Conservation (phyloP, 345 rosid genomes). For the Gossypium thurberi region DNA sequence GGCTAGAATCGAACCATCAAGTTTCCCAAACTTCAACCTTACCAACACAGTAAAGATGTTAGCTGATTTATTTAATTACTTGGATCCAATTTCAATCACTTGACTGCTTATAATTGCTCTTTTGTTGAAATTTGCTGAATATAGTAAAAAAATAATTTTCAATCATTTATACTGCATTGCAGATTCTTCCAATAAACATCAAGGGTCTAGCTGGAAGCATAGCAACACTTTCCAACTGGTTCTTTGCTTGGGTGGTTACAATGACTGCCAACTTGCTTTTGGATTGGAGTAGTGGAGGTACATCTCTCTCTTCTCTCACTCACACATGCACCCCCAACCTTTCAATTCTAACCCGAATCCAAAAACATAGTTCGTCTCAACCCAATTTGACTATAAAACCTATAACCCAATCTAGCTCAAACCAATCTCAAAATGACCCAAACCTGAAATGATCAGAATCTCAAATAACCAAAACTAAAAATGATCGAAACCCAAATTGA, state of each 20-base stretch:
- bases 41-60: too few species aligned
- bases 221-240: conserved; percentile 79
- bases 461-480: too few species aligned
- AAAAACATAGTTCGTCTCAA: too few species aligned
- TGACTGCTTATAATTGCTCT: background rate
- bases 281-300: conserved; percentile 85
- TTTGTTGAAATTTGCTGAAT: too few species aligned
- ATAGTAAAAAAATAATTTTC: background rate
- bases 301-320: conserved; percentile 21
- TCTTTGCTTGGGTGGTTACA: conserved; percentile 55
- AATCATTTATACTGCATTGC: conserved; percentile 18
- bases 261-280: conserved; percentile 90
- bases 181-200: conserved; percentile 90
- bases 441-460: too few species aligned
- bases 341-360: background rate
- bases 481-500: too few species aligned
- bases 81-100: background rate
- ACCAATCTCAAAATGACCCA: too few species aligned
- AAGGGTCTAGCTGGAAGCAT: conserved; percentile 91
- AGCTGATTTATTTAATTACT: background rate
- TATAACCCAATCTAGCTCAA: too few species aligned
- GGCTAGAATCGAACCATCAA: too few species aligned
- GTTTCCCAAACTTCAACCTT: too few species aligned
- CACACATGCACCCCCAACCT: background rate
- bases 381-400: too few species aligned